Evolutionary conservation across 1,284 basidiomycete species (phyloP).

Genomic region (Ceratobasidium sp.): DNA sequence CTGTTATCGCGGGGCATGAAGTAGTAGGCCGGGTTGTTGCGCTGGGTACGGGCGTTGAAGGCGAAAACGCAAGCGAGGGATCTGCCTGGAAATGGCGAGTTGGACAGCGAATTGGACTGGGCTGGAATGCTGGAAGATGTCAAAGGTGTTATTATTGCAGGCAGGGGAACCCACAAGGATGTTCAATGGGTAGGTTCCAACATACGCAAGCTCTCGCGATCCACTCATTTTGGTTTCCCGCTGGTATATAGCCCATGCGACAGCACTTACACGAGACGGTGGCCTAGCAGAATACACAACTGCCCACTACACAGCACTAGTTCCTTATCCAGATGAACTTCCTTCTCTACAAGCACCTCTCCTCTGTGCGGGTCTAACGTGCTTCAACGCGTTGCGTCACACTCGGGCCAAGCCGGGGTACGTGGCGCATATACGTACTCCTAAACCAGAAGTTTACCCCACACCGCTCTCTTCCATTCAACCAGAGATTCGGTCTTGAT

Average conservation of each 20-base stretch:
- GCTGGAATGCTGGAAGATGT: slow-evolving; percentile 38
- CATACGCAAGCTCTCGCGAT: neutral
- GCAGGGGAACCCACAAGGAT: slow-evolving; percentile 32
- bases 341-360: slow-evolving; percentile 31
- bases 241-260: slow-evolving; percentile 18
- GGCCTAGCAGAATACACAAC: slow-evolving; percentile 31
- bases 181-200: slow-evolving; percentile 20
- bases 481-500: slow-evolving; percentile 19
- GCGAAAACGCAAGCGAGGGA: neutral
- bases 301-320: slow-evolving; percentile 19
- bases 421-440: slow-evolving; percentile 11
- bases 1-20: slow-evolving; percentile 33
- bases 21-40: slow-evolving; percentile 28
- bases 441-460: neutral
- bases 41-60: neutral
- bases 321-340: slow-evolving; percentile 22
- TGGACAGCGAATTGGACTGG: slow-evolving; percentile 30
- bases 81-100: slow-evolving; percentile 28
- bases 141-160: slow-evolving; percentile 30
- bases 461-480: neutral
- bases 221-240: neutral
- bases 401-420: slow-evolving; percentile 33
- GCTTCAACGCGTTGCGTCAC: slow-evolving; percentile 36
- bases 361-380: slow-evolving; percentile 27
- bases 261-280: slow-evolving; percentile 35